A percentile compares a stretch with the other conserved stretches of the same genome.
Conservation (phyloP, 345 rosid species). For the Populus euphratica region DNA sequence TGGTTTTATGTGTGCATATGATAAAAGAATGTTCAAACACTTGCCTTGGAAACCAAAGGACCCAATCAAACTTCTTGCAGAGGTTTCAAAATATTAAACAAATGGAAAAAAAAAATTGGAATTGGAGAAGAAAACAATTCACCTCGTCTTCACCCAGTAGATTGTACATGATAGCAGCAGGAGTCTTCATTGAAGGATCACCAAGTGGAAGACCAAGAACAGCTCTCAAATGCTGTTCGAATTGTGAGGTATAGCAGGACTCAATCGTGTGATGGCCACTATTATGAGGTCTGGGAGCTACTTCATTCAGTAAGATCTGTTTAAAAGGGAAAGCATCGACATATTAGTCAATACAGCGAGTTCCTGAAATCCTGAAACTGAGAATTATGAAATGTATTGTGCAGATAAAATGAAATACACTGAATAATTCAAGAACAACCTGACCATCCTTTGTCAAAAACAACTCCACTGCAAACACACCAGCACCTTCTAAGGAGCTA, state of each 20-base stretch:
- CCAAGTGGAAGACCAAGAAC: slow-evolving; percentile 93
- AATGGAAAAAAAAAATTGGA: background rate
- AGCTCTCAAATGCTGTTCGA: slow-evolving; percentile 87
- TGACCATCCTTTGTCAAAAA: slow-evolving; percentile 75
- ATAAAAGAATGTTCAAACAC: background rate
- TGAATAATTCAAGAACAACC: slow-evolving; percentile 41
- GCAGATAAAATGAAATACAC: background rate
- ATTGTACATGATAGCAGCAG: slow-evolving; percentile 85
- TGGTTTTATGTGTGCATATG: background rate
- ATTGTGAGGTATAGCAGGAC: slow-evolving; percentile 91
- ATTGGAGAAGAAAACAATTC: background rate
- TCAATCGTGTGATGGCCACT: slow-evolving; percentile 99
- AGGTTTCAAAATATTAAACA: background rate
- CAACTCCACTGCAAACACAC: slow-evolving; percentile 91
- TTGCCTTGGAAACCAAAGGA: background rate
- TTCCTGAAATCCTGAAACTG: background rate
- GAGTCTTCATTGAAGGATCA: slow-evolving; percentile 94
- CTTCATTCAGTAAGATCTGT: slow-evolving; percentile 89
- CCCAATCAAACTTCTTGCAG: background rate
- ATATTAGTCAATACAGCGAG: background rate
- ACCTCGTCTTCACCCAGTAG: slow-evolving; percentile 93
- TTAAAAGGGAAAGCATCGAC: slow-evolving; percentile 3
- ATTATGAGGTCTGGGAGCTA: slow-evolving; percentile 97
- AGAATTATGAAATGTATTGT: slow-evolving; percentile 1
- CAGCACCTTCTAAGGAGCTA: slow-evolving; percentile 88